Conservation (phyloP, 2,329 filamentous ascomycete species). For the Neodidymelliopsis sp. region DNA sequence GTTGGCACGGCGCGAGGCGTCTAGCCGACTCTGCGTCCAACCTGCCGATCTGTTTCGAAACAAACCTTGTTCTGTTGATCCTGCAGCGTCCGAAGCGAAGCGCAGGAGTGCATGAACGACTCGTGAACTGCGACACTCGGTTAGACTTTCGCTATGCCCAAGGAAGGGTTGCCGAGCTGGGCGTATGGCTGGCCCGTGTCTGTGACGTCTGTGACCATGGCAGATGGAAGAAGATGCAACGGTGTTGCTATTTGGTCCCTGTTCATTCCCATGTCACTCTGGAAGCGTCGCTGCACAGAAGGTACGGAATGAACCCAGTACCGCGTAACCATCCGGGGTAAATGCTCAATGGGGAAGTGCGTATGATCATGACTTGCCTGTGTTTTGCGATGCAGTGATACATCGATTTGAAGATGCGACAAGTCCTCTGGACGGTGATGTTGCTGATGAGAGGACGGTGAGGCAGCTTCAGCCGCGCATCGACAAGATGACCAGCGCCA, state of each 20-base stretch:
- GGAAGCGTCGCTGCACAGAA: constrained; percentile 7
- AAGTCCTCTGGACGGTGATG: background rate
- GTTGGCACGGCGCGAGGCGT: constrained; percentile 8
- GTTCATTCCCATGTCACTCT: constrained; percentile 16
- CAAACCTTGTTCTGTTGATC: constrained; percentile 15
- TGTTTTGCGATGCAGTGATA: constrained; percentile 14
- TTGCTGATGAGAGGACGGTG: constrained; percentile 1
- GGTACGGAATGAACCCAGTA: constrained; percentile 9
- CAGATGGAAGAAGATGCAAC: background rate
- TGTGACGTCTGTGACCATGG: background rate
- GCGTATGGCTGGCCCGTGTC: background rate
- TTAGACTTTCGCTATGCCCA: background rate
- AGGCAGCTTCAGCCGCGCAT: constrained; percentile 2
- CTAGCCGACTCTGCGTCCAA: constrained; percentile 1
- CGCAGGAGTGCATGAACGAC: constrained; percentile 17
- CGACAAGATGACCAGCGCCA: constrained; percentile 1
- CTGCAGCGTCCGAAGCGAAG: constrained; percentile 11
- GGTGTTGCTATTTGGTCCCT: background rate
- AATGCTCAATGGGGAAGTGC: constrained; percentile 11
- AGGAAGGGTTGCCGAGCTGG: constrained; percentile 11
- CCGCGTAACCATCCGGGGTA: constrained; percentile 11
- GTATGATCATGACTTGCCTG: constrained; percentile 8
- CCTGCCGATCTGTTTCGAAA: constrained; percentile 19
- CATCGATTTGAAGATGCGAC: constrained; percentile 10
- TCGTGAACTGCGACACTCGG: constrained; percentile 3